These are phyloP conservation scores for Trypanosoma scelopori DNA, from an alignment of 208 protist species.

Conservation along the genomic window DNA sequence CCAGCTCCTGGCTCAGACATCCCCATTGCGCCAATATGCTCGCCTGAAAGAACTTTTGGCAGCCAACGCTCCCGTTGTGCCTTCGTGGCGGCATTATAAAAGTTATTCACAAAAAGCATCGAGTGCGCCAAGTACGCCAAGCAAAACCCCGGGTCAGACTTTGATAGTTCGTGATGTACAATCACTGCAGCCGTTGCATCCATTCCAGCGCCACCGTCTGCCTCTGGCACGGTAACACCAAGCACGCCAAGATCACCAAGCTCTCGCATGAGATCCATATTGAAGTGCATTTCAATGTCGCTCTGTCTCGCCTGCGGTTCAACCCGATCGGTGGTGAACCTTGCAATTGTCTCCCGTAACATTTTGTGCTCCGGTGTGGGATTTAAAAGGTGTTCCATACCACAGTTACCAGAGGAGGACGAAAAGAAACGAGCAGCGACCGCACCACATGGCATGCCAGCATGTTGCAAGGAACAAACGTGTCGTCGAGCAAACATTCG, in stretches of 20 bases:
- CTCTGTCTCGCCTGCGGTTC: conserved; percentile 52
- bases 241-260: conserved; percentile 93
- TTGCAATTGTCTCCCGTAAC: conserved; percentile 59
- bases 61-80: conserved; percentile 91
- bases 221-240: conserved; percentile 93
- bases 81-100: conserved; percentile 77
- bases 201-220: conserved; percentile 90
- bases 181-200: conserved; percentile 77
- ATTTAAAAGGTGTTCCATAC: conserved; percentile 52
- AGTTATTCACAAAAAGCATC: conserved; percentile 88
- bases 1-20: conserved; percentile 95
- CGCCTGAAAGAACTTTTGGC: conserved; percentile 92
- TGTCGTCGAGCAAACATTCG: conserved; percentile 3
- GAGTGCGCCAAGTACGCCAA: conserved; percentile 79
- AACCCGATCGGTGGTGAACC: conserved; percentile 57
- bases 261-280: conserved; percentile 90
- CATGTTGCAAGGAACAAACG: neutral
- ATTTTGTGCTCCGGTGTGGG: conserved; percentile 62
- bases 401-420: conserved; percentile 3
- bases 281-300: conserved; percentile 70
- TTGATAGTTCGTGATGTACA: conserved; percentile 80
- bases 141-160: conserved; percentile 76
- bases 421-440: conserved; percentile 9
- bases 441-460: neutral
- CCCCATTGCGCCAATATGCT: conserved; percentile 95